Evolutionary conservation across 208 protist genomes (phyloP).

Genomic region (Tetramitus jugosus): DNA sequence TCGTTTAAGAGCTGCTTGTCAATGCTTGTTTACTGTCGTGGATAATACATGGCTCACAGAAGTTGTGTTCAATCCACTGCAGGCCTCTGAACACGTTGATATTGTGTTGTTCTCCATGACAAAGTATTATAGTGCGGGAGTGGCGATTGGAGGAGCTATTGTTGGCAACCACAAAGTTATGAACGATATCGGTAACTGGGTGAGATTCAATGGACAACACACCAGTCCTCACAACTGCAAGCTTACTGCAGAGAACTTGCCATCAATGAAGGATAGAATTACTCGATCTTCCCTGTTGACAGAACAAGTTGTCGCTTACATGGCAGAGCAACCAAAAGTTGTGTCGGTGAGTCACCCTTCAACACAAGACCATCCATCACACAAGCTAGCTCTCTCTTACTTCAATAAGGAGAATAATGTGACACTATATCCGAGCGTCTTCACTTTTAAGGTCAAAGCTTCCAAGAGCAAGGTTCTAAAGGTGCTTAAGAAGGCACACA

Average conservation of each 20-base stretch:
- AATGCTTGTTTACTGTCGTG: background rate
- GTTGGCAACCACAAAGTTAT: background rate
- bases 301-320: background rate
- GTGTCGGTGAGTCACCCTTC: background rate
- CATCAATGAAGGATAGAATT: background rate
- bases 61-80: constrained; percentile 13
- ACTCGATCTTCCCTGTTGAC: background rate
- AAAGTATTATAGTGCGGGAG: constrained; percentile 20
- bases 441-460: constrained; percentile 14
- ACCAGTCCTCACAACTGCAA: constrained; percentile 1
- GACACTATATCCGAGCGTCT: background rate
- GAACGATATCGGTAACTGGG: background rate
- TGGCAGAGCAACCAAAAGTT: background rate
- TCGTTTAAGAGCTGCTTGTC: background rate
- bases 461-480: background rate
- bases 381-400: background rate
- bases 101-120: background rate
- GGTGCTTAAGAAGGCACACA: background rate
- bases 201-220: constrained; percentile 13
- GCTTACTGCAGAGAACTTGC: background rate
- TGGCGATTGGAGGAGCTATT: constrained; percentile 12
- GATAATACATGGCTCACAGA: constrained; percentile 23
- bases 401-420: background rate
- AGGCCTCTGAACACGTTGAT: background rate
- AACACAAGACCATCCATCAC: background rate